Evolutionary conservation across 768 basidiomycete genomes (phyloP).

Genomic region (Coprinopsis strossmayeri): DNA sequence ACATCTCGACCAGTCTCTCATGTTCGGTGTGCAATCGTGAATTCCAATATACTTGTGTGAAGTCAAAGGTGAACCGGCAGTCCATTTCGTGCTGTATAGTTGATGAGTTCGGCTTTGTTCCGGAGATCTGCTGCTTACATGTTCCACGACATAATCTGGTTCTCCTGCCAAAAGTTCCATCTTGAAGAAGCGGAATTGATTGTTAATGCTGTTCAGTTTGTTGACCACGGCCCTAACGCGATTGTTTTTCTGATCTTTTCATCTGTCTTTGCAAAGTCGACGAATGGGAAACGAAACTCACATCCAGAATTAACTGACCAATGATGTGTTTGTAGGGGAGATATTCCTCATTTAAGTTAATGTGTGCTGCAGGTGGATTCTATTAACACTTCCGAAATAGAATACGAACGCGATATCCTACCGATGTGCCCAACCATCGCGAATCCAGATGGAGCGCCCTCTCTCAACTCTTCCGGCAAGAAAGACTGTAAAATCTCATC

Average conservation of each 20-base stretch:
- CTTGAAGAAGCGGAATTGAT: slow-evolving; percentile 84
- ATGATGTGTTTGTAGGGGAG: slow-evolving; percentile 87
- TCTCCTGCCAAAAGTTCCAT: slow-evolving; percentile 98
- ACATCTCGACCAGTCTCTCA: slow-evolving; percentile 69
- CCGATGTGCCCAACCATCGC: slow-evolving; percentile 89
- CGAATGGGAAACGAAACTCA: slow-evolving; percentile 29
- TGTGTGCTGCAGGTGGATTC: slow-evolving; percentile 53
- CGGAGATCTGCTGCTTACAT: slow-evolving; percentile 45
- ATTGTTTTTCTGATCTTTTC: slow-evolving; percentile 71
- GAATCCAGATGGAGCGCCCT: slow-evolving; percentile 82
- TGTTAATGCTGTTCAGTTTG: slow-evolving; percentile 83
- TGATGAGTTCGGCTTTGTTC: neutral
- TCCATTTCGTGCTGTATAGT: slow-evolving; percentile 65
- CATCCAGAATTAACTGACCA: slow-evolving; percentile 89
- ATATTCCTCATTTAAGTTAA: slow-evolving; percentile 89
- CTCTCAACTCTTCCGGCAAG: slow-evolving; percentile 71
- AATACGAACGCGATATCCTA: slow-evolving; percentile 24
- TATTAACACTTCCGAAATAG: neutral
- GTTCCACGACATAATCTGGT: slow-evolving; percentile 77
- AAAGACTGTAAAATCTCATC: slow-evolving; percentile 82
- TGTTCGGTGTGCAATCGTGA: slow-evolving; percentile 92
- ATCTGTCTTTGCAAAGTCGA: neutral
- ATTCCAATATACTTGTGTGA: slow-evolving; percentile 97
- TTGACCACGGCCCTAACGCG: slow-evolving; percentile 86
- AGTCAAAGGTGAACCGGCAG: slow-evolving; percentile 90